Evolutionary conservation across 306 rosid genomes (phyloP), one percentile per base, ranked within the genome.

Genomic region (Vigna unguiculata): DNA sequence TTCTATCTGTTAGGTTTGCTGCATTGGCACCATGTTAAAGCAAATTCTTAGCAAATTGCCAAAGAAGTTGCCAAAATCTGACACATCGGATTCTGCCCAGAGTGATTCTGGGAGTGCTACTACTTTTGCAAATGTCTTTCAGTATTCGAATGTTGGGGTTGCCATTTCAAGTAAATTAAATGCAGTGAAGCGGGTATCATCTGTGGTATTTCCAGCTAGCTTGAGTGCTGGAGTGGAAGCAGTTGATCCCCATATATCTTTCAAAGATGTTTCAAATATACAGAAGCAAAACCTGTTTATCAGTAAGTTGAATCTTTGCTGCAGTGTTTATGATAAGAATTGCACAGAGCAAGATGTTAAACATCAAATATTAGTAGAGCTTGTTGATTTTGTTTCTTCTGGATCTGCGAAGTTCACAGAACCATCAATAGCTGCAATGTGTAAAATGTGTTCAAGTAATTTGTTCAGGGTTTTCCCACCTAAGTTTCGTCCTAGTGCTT

Each of bases 31-130:
- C 45, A 60, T 60, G 67, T 60, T 60, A 60, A 60, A 60, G 67
- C 67, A 60, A 60, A 60, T 60, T 60, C 67, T 60, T 60, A 60
- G 45, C 21, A 60, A 60, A 60, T 60, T 60, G 45, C 67, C 67
- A 7, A 60, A 24, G 67, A 59, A 59, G 41, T 41, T 59, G 40
- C 41, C 20, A 15, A 59, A 59, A 59, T 59, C 41, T 12, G 65
- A 60, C 45, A 16, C 67, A 7, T 30, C 67, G 16, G 67, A 60
- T 60, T 60, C 67, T 3, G 13, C 20, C 9, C 45, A 60, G 67
- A 16, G 45, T 60, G 67, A 60, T 60, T 60, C 19, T 32, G 41
- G 43, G 43, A 30, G 30, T 30, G 6, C 14, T 55, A 55, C 62
- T 55, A 55, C 62, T 55, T 58, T 58, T 25, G 64, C 9, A 12